Base-by-base conservation (phyloP, 2,329 filamentous ascomycete genomes). In the Colletotrichum kahawae region DNA sequence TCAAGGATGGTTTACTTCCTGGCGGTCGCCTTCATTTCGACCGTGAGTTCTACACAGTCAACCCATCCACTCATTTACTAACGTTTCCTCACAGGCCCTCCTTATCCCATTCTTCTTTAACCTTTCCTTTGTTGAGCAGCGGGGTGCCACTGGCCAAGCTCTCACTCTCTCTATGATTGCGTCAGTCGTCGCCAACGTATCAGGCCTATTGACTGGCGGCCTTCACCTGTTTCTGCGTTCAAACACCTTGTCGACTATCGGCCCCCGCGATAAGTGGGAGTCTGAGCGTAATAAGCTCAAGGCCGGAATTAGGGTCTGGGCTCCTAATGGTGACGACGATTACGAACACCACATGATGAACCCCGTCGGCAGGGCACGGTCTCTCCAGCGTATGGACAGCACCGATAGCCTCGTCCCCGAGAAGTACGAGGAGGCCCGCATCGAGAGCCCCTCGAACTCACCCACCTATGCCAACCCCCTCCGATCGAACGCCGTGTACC, bases 1-100 rank as follows among this genome's bases (percentile, higher is more conserved):
- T 94, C 92, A 8, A 88, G 91, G 75, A 94, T 94, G 91, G 90
- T 93, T 13, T 94, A 93, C 81, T 94, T 93, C 80, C 85, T 93
- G 77, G 82, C 88, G 2, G 81, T 93, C 67, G 90, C 88, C 18
- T 84, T 91, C 70, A 82, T 90, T 64, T 91, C 88, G 70, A 91
- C 88, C 80, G 92, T 93, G 79, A 83, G 89, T 84, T 51, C 31
- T 54, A 10, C 7, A 8, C 16, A 9, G 36, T 14, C 9, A 9
- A 27, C 8, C 9, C n/a, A 21, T n/a, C 4, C 33, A 2, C 38
- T 31, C n/a, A 14, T 33, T 33, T 51, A 24, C 82, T 87, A 78
- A 87, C 75, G 14, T 12, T 29, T 7, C 2, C 6, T 21, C 21
- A 4, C 36, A 92, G 90, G 84, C 88, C 57, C 88, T 92, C 62